Conservation (phyloP, 306 rosid species). For the Morella rubra region DNA sequence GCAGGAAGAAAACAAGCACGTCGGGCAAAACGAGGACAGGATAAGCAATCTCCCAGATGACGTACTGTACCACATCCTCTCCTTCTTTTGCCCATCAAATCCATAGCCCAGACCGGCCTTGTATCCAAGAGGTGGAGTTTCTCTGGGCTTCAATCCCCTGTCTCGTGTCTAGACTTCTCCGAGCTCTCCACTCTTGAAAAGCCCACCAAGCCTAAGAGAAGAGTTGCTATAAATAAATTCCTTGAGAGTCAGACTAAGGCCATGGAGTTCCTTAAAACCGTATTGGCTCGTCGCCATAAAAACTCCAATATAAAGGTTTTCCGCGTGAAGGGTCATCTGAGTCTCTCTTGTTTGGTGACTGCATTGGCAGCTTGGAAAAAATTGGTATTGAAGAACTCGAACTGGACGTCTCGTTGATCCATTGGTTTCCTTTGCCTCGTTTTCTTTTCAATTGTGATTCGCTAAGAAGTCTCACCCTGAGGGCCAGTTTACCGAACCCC, state of each 20-base stretch:
- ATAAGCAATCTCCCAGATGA: conserved; percentile 8
- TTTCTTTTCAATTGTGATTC: too few relatives aligned
- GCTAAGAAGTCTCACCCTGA: too few relatives aligned
- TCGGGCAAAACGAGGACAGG: neutral
- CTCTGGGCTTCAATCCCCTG: neutral
- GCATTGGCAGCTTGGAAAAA: neutral
- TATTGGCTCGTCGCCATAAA: neutral
- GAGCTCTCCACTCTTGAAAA: too few relatives aligned
- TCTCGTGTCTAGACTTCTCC: neutral
- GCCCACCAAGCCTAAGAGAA: too few relatives aligned
- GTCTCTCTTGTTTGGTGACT: conserved; percentile 3
- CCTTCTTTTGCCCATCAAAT: conserved; percentile 13
- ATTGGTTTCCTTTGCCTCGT: too few relatives aligned
- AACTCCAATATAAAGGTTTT: conserved; percentile 12
- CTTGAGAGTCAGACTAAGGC: neutral
- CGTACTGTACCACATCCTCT: conserved; percentile 7
- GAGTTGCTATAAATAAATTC: neutral
- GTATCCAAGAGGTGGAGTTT: neutral
- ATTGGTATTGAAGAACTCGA: too few relatives aligned
- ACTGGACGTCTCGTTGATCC: too few relatives aligned
- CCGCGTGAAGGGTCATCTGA: neutral
- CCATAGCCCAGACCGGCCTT: neutral
- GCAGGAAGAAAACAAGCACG: too few relatives aligned
- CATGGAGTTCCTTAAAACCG: neutral
- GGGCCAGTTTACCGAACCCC: too few relatives aligned